A percentile compares a stretch with the other conserved stretches of the same genome.
Evolutionary conservation across 225 moss, liverwort and hornwort species (phyloP).

Genomic region (Marchantia paleacea): DNA sequence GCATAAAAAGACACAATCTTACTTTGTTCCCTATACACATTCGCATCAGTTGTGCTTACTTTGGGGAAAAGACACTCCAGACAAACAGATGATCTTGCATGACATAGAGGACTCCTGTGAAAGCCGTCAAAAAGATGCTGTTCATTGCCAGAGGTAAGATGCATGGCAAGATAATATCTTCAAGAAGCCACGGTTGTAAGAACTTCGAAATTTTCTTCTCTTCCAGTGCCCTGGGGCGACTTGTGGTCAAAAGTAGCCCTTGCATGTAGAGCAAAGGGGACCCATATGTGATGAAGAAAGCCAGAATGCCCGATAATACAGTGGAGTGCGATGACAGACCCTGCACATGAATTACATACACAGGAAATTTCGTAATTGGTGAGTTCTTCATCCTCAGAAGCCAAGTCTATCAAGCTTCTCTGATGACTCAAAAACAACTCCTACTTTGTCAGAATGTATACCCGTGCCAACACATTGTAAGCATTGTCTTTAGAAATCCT

Average conservation of each 20-base stretch:
- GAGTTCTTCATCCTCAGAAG: background rate
- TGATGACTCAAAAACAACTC: too few relatives aligned
- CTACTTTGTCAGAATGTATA: background rate
- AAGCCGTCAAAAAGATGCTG: conserved; percentile 58
- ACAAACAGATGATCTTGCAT: conserved; percentile 85
- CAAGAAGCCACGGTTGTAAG: conserved; percentile 54
- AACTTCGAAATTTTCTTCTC: conserved; percentile 12
- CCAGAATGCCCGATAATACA: conserved; percentile 64
- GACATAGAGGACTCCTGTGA: conserved; percentile 61
- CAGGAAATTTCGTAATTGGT: background rate
- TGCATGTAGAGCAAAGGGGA: conserved; percentile 74
- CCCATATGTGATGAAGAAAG: conserved; percentile 75
- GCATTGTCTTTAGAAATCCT: background rate
- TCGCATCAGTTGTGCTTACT: conserved; percentile 36
- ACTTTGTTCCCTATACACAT: background rate
- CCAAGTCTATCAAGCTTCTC: too few relatives aligned
- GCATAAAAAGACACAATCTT: too few relatives aligned
- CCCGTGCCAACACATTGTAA: background rate
- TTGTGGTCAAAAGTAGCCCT: conserved; percentile 48
- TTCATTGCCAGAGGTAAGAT: conserved; percentile 71
- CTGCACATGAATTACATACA: conserved; percentile 26
- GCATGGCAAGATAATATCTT: conserved; percentile 61
- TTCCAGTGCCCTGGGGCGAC: conserved; percentile 22
- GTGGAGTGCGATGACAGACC: conserved; percentile 85
- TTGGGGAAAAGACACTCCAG: conserved; percentile 93